Base-by-base conservation (phyloP, 192 early-diverging fungal species). In the Chytriomyces confervae region DNA sequence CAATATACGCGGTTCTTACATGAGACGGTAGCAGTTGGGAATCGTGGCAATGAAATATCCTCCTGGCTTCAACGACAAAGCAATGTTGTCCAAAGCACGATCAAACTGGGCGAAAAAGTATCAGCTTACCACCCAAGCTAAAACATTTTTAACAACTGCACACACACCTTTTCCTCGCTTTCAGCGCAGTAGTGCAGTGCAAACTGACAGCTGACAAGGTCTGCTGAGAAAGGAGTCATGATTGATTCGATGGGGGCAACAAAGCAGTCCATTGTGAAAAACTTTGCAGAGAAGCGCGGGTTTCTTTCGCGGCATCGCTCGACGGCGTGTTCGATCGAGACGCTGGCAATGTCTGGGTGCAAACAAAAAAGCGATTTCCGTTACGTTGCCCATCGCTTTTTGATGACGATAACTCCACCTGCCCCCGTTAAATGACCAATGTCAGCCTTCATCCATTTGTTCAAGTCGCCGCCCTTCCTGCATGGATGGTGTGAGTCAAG, bases 141-240 rank as follows among this genome's bases (percentile, higher is more conserved):
- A 77, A 0, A 92, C 83, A 8, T 95, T 91, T 75, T 95, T 96
- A 61, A 84, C 80, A 50, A 98, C 82, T 86, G 92, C 94, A 79
- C 10, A 49, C 4, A 13, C 29, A 75, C 95, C 78, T 93, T 95
- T 23, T 76, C 61, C 82, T 98, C 96, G 5, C 89, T 86, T 71
- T 95, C 94, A 76, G 97, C 98, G 0, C 95, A 92, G 82, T 99
- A 99, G 82, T 98, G 98, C 61, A 98, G 80, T 76, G 95, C 97
- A 80, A 99, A 99, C 77, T 99, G 98, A 81, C 94, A 92, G 50
- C 92, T 95, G n/a, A 97, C 94, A 36, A 96, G 85, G 78, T 97
- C 93, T 11, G 57, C 23, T 8, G 62, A 51, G 48, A 66, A 20
- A 11, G 62, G 61, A 62, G n/a, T 6, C 49, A 80, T 24, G 49